phyloP scores from a whole-genome alignment of 192 early-diverging fungal species.

The Coemansia sp. region DNA sequence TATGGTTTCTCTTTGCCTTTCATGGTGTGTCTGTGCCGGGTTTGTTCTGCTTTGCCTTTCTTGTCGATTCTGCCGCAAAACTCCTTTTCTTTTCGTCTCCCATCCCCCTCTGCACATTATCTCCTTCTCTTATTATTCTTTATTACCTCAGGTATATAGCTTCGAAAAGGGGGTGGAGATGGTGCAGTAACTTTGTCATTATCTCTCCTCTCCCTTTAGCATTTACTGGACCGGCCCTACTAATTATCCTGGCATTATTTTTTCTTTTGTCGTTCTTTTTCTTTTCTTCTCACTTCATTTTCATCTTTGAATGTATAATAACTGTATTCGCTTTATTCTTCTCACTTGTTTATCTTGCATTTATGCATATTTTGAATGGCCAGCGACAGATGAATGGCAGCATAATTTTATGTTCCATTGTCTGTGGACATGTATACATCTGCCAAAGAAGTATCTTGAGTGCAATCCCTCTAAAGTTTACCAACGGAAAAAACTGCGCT shows the following conservation, averaged over 20 bases:
- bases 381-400: not conserved
- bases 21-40: not conserved
- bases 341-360: not conserved
- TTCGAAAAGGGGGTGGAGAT: not conserved
- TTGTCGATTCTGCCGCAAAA: not conserved
- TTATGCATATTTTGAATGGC: not conserved
- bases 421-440: not conserved
- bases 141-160: not conserved
- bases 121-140: slow-evolving; percentile 5
- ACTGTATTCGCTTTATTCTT: slow-evolving; percentile 5
- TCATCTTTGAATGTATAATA: slow-evolving; percentile 8
- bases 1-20: not conserved
- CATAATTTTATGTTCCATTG: not conserved
- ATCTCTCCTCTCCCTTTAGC: not conserved
- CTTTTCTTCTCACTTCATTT: slow-evolving; percentile 10
- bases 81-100: not conserved
- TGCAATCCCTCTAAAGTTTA: no score
- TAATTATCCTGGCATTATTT: slow-evolving; percentile 9
- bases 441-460: not conserved
- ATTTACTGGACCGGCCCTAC: not conserved
- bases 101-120: not conserved
- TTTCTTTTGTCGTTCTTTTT: slow-evolving; percentile 8
- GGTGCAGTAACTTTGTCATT: not conserved
- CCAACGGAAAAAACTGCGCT: no score
- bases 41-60: not conserved